Evolutionary conservation across 1,284 basidiomycete species (phyloP).

Genomic region (Fomitopsis betulina): DNA sequence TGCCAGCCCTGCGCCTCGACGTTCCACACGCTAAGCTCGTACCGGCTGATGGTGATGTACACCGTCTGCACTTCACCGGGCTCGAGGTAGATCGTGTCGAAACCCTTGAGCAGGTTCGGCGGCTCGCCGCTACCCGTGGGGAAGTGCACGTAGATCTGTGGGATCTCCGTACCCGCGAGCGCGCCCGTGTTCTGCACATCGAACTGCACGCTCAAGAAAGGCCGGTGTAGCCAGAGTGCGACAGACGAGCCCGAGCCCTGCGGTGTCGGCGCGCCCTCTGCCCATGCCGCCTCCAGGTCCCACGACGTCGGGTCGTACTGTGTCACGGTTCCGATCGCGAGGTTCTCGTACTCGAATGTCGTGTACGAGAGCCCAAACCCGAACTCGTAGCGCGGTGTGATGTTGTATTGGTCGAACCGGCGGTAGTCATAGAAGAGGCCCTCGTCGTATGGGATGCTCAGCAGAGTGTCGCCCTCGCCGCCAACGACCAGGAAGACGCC

Average conservation of each 20-base stretch:
- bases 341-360: slow-evolving; percentile 60
- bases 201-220: slow-evolving; percentile 56
- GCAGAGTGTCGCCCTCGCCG: slow-evolving; percentile 32
- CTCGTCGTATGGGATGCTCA: slow-evolving; percentile 64
- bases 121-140: slow-evolving; percentile 36
- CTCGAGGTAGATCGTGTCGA: slow-evolving; percentile 36
- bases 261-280: slow-evolving; percentile 42
- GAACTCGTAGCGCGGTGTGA: slow-evolving; percentile 69
- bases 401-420: slow-evolving; percentile 61
- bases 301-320: slow-evolving; percentile 24
- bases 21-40: slow-evolving; percentile 46
- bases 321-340: slow-evolving; percentile 40
- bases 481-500: slow-evolving; percentile 51
- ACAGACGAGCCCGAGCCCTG: slow-evolving; percentile 46
- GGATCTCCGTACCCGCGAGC: slow-evolving; percentile 49
- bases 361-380: slow-evolving; percentile 87
- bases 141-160: slow-evolving; percentile 42
- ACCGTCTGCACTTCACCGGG: slow-evolving; percentile 32
- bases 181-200: slow-evolving; percentile 53
- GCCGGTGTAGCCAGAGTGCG: slow-evolving; percentile 63
- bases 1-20: slow-evolving; percentile 46
- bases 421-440: slow-evolving; percentile 74
- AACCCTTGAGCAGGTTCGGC: slow-evolving; percentile 40
- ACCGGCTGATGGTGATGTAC: slow-evolving; percentile 35
- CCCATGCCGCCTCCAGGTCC: slow-evolving; percentile 47